Evolutionary conservation across 352 stramenopile genomes (phyloP).

Genomic region (Phytophthora litchii): DNA sequence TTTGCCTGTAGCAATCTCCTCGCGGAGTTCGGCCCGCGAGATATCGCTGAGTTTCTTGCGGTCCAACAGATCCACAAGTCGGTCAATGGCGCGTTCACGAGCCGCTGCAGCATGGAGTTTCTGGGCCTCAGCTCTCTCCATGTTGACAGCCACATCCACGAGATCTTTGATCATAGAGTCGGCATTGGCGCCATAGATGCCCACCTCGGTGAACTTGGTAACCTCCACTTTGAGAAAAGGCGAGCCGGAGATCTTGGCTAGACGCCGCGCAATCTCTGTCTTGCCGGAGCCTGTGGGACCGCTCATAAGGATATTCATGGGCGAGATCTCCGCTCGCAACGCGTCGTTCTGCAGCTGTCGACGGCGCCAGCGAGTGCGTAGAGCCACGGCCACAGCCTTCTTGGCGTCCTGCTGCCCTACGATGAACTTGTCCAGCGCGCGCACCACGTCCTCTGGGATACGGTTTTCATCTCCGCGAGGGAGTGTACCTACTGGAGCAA

Average conservation of each 20-base stretch:
- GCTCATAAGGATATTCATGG: conserved; percentile 99
- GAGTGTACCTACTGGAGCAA: conserved; percentile 6
- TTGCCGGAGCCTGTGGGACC: conserved; percentile 98
- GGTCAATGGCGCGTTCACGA: conserved; percentile 89
- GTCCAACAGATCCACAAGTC: conserved; percentile 80
- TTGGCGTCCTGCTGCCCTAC: conserved; percentile 97
- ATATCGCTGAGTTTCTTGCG: conserved; percentile 51
- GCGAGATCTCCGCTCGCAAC: conserved; percentile 91
- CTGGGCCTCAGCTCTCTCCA: conserved; percentile 76
- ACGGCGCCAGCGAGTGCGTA: conserved; percentile 97
- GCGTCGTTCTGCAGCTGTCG: conserved; percentile 91
- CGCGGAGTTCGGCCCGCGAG: conserved; percentile 52
- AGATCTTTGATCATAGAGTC: conserved; percentile 99
- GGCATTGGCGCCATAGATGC: conserved; percentile 98
- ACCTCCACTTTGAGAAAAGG: conserved; percentile 99
- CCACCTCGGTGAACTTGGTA: conserved; percentile 99
- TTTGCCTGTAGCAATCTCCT: conserved; percentile 63
- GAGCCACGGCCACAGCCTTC: conserved; percentile 97
- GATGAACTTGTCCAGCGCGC: conserved; percentile 95
- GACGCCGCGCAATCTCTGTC: conserved; percentile 97
- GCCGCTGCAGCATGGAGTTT: conserved; percentile 91
- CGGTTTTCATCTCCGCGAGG: conserved; percentile 42
- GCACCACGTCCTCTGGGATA: conserved; percentile 93
- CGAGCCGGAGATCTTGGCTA: conserved; percentile 97
- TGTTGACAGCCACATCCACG: conserved; percentile 94